These are phyloP conservation scores for Wallacemonas sp. DNA, from an alignment of 208 protist species.

Conservation along the genomic window DNA sequence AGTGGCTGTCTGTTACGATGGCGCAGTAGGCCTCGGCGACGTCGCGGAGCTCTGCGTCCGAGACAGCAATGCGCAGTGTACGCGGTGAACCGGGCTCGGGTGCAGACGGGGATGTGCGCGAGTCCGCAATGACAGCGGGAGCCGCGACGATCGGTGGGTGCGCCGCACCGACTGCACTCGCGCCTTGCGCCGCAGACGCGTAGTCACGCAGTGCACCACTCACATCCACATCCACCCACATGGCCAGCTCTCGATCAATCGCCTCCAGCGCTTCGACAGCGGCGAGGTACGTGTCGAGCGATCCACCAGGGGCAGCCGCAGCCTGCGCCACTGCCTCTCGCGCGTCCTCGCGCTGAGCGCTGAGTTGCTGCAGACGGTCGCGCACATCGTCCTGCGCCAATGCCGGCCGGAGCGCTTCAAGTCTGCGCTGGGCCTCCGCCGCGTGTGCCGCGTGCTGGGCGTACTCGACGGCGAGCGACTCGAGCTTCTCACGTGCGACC, in stretches of 20 bases:
- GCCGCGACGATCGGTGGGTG: neutral
- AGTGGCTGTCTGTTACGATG: neutral
- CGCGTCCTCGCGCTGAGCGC: neutral
- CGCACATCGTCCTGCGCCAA: slow-evolving; percentile 8
- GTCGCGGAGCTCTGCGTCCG: slow-evolving; percentile 18
- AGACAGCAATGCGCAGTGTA: neutral
- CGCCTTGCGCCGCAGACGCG: neutral
- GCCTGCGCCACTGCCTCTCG: slow-evolving; percentile 3
- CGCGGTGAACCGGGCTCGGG: no score
- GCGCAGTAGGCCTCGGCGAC: slow-evolving; percentile 16
- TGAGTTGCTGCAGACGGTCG: slow-evolving; percentile 11
- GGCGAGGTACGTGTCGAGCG: slow-evolving; percentile 26
- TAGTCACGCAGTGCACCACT: slow-evolving; percentile 9
- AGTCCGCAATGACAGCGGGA: neutral
- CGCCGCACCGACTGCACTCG: neutral
- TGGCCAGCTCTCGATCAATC: slow-evolving; percentile 28
- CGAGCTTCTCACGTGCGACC: slow-evolving; percentile 1
- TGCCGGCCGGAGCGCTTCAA: slow-evolving; percentile 15
- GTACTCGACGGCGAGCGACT: slow-evolving; percentile 17
- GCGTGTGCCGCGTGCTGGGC: slow-evolving; percentile 10
- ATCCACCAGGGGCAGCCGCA: neutral
- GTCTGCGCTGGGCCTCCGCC: neutral
- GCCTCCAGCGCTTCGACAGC: slow-evolving; percentile 26
- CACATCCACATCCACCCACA: slow-evolving; percentile 25
- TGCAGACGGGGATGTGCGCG: no score